Evolutionary conservation across 345 rosid species (phyloP).

Genomic region (Camelina sativa): DNA sequence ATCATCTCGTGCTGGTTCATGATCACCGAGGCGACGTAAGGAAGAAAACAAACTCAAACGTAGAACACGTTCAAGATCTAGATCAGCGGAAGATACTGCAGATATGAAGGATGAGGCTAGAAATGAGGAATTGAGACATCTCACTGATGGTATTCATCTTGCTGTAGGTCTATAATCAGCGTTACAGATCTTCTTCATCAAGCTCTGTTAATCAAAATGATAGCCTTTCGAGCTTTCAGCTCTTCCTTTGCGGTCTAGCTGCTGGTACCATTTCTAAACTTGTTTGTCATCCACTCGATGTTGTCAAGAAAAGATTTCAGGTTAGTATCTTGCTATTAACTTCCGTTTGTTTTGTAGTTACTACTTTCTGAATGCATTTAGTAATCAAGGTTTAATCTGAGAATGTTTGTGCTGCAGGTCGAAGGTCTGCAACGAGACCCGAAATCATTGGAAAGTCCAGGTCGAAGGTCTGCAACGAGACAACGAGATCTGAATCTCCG

Average conservation of each 20-base stretch:
- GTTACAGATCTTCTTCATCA: neutral
- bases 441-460: conserved; percentile 14
- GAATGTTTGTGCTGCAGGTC: conserved; percentile 52
- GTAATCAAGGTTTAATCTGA: neutral
- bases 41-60: conserved; percentile 52
- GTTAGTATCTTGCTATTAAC: conserved; percentile 39
- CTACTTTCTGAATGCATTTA: neutral
- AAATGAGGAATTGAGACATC: conserved; percentile 48
- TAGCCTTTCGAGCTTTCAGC: conserved; percentile 66
- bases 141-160: neutral
- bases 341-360: neutral
- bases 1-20: conserved; percentile 58
- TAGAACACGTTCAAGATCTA: conserved; percentile 63
- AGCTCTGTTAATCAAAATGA: conserved; percentile 26
- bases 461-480: too few species aligned
- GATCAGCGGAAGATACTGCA: conserved; percentile 54
- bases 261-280: conserved; percentile 88
- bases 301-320: conserved; percentile 91
- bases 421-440: conserved; percentile 81
- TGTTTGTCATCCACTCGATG: conserved; percentile 89
- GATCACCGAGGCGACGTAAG: conserved; percentile 65
- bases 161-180: conserved; percentile 6
- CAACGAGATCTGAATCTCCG: conserved; percentile 44
- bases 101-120: conserved; percentile 48
- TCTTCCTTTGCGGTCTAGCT: conserved; percentile 72